Evolutionary conservation across 306 rosid species (phyloP).

Genomic region (Datisca glomerata): DNA sequence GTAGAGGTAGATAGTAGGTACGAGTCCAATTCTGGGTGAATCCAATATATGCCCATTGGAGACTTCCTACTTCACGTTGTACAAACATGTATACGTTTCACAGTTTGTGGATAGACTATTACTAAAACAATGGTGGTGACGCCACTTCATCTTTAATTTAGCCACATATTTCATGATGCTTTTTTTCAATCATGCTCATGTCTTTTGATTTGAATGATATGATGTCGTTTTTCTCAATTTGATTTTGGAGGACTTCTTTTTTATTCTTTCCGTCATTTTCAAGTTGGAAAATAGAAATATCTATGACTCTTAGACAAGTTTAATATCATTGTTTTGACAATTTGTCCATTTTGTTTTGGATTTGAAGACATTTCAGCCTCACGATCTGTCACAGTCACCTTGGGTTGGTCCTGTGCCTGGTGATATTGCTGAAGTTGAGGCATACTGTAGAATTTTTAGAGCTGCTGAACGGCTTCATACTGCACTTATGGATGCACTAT

Average conservation of each 20-base stretch:
- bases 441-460: conserved; percentile 89
- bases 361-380: conserved; percentile 30
- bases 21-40: too few species aligned
- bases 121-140: too few species aligned
- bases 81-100: too few species aligned
- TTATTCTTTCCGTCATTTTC: conserved; percentile 3
- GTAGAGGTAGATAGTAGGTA: too few species aligned
- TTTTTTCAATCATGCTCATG: not conserved
- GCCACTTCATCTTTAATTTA: too few species aligned
- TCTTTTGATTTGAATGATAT: not conserved
- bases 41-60: not conserved
- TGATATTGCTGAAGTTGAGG: conserved; percentile 94
- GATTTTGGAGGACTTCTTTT: not conserved
- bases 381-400: conserved; percentile 31
- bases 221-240: conserved; percentile 2
- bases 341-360: conserved; percentile 16
- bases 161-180: not conserved
- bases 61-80: too few species aligned
- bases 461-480: conserved; percentile 57
- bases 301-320: conserved; percentile 6
- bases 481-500: conserved; percentile 63
- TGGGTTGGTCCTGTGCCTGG: conserved; percentile 91
- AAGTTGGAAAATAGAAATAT: too few species aligned
- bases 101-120: too few species aligned
- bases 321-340: conserved; percentile 7